Conservation (phyloP, 495 filamentous ascomycete species). For the Trichoderma gamsii region DNA sequence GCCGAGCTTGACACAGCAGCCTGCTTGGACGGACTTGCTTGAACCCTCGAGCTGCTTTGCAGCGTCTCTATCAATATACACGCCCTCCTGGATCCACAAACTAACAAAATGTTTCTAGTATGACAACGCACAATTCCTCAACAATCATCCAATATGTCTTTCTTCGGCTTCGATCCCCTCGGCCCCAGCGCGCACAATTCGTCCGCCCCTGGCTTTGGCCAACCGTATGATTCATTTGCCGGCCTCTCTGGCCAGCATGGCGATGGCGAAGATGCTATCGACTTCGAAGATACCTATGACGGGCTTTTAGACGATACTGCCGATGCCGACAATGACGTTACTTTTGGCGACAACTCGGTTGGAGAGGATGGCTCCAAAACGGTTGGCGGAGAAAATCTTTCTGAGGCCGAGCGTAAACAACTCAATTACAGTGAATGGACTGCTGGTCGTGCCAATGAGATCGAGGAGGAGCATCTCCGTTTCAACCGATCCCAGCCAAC, state of each 20-base stretch:
- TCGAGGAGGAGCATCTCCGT: conserved; percentile 83
- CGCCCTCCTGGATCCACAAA: neutral
- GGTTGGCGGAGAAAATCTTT: too few species aligned
- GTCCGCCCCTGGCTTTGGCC: conserved; percentile 65
- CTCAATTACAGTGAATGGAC: too few species aligned
- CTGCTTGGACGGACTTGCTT: too few species aligned
- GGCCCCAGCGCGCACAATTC: conserved; percentile 42
- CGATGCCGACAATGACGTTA: conserved; percentile 96
- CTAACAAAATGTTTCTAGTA: neutral
- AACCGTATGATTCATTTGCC: conserved; percentile 83
- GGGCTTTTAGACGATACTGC: conserved; percentile 88
- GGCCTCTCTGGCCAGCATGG: conserved; percentile 64
- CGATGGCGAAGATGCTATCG: conserved; percentile 67
- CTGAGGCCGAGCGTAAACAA: too few species aligned
- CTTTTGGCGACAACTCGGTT: conserved; percentile 62
- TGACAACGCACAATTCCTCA: neutral
- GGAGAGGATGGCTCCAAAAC: too few species aligned
- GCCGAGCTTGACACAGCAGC: neutral
- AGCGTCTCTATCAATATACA: neutral
- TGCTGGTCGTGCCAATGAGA: too few species aligned
- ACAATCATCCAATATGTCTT: conserved; percentile 35
- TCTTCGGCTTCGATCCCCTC: conserved; percentile 78
- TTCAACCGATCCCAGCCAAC: conserved; percentile 60
- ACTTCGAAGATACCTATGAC: conserved; percentile 98
- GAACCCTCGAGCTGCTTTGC: too few species aligned